phyloP scores from a whole-genome alignment of 139 green algal genomes.

The Picochlorum sp. region DNA sequence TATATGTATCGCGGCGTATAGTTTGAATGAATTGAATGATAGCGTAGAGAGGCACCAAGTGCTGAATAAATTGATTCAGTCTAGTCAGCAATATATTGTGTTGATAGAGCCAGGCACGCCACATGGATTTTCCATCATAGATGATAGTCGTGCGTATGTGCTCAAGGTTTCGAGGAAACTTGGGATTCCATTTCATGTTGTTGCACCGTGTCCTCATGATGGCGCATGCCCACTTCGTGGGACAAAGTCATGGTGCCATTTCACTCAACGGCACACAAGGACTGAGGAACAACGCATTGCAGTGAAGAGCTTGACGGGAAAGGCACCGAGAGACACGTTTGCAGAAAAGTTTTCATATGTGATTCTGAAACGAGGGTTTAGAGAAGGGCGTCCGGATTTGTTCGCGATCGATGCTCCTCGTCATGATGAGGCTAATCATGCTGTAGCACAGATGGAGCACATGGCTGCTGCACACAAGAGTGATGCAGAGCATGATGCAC shows the following conservation, averaged over 20 bases:
- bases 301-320: neutral
- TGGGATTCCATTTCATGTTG: slow-evolving; percentile 44
- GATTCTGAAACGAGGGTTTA: slow-evolving; percentile 37
- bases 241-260: slow-evolving; percentile 63
- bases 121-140: slow-evolving; percentile 39
- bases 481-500: no score
- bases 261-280: slow-evolving; percentile 56
- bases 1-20: slow-evolving; percentile 54
- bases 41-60: slow-evolving; percentile 21
- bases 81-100: slow-evolving; percentile 44
- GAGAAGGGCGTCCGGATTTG: neutral
- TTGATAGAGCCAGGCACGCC: slow-evolving; percentile 74
- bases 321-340: slow-evolving; percentile 21
- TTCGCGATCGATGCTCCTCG: neutral
- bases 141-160: slow-evolving; percentile 35
- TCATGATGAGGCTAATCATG: no score
- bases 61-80: slow-evolving; percentile 32
- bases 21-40: slow-evolving; percentile 42
- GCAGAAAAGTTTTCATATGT: slow-evolving; percentile 83
- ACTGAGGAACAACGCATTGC: slow-evolving; percentile 31
- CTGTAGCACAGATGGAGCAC: no score
- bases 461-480: no score
- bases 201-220: slow-evolving; percentile 77
- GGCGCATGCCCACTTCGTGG: slow-evolving; percentile 56
- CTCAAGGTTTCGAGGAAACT: slow-evolving; percentile 1